Conservation (phyloP, 2,329 filamentous ascomycete genomes). For the Stagonosporopsis cucurbitacearum region DNA sequence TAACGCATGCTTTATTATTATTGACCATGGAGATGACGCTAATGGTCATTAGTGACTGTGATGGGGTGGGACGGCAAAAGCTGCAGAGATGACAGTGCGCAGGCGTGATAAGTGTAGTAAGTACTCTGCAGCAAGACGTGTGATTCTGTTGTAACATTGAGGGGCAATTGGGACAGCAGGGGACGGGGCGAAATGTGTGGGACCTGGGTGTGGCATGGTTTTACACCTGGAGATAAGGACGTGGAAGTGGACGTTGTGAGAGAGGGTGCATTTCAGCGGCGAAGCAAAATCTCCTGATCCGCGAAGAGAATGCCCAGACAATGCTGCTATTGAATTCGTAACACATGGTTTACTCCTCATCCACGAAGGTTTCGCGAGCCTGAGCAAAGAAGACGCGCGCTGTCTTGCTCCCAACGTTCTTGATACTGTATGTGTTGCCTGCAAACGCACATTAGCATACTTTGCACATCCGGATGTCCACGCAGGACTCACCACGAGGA, state of each 20-base stretch:
- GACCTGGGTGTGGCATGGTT: not conserved
- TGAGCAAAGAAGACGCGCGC: slow-evolving; percentile 93
- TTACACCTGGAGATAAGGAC: not conserved
- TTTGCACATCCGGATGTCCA: not conserved
- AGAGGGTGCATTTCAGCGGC: not conserved
- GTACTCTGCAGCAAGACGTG: not conserved
- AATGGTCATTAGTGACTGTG: too few species aligned
- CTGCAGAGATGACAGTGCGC: too few species aligned
- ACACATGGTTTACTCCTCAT: slow-evolving; percentile 19
- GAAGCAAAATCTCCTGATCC: not conserved
- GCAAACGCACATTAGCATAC: not conserved
- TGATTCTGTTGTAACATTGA: too few species aligned
- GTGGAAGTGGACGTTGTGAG: not conserved
- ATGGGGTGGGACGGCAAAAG: too few species aligned
- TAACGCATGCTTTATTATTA: too few species aligned
- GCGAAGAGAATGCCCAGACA: not conserved
- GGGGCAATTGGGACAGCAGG: too few species aligned
- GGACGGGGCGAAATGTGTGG: not conserved
- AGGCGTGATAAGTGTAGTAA: too few species aligned
- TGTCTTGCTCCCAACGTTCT: slow-evolving; percentile 74
- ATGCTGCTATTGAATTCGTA: not conserved
- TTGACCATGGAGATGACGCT: too few species aligned
- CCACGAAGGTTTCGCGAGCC: slow-evolving; percentile 65
- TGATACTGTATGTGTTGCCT: slow-evolving; percentile 95
- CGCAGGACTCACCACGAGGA: slow-evolving; percentile 77